These are phyloP conservation scores for Pyrenophora graminea DNA, from an alignment of 2,329 filamentous ascomycete genomes.

Conservation along the genomic window DNA sequence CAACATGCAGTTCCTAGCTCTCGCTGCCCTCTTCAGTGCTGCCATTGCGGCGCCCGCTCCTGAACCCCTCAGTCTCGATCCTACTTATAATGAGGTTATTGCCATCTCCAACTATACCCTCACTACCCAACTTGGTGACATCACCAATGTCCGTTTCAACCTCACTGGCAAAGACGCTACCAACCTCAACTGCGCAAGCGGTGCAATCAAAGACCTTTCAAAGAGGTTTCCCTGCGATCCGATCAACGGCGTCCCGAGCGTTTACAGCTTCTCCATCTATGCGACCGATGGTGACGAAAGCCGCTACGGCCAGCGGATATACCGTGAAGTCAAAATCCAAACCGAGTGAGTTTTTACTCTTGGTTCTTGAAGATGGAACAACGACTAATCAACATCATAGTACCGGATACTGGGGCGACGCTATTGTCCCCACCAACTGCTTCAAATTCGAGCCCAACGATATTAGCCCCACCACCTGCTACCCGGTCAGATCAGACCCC, in stretches of 20 bases:
- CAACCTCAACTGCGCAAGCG: constrained; percentile 16
- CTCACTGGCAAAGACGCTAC: constrained; percentile 23
- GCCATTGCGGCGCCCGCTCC: constrained; percentile 26
- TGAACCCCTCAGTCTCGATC: constrained; percentile 14
- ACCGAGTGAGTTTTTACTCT: no score
- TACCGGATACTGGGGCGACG: constrained; percentile 8
- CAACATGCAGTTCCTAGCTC: constrained; percentile 28
- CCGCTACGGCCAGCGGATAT: constrained; percentile 17
- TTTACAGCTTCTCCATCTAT: constrained; percentile 23
- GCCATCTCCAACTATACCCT: constrained; percentile 24
- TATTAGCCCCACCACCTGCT: no score
- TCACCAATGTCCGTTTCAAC: constrained; percentile 27
- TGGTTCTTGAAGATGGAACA: neutral
- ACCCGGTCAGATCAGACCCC: no score
- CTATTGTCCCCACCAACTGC: constrained; percentile 17
- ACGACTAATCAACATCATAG: neutral
- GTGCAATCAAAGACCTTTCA: constrained; percentile 12
- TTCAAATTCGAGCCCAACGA: no score
- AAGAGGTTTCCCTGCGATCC: no score
- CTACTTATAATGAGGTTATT: constrained; percentile 23
- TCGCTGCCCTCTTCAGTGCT: constrained; percentile 21
- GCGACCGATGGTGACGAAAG: constrained; percentile 5
- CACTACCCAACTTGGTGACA: constrained; percentile 17
- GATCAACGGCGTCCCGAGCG: constrained; percentile 18
- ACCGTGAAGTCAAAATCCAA: constrained; percentile 17